Percentiles rank a stretch among this genome's conserved stretches.
Evolutionary conservation across 108 stramenopile genomes (phyloP).

Genomic region (Skeletonema grethae): DNA sequence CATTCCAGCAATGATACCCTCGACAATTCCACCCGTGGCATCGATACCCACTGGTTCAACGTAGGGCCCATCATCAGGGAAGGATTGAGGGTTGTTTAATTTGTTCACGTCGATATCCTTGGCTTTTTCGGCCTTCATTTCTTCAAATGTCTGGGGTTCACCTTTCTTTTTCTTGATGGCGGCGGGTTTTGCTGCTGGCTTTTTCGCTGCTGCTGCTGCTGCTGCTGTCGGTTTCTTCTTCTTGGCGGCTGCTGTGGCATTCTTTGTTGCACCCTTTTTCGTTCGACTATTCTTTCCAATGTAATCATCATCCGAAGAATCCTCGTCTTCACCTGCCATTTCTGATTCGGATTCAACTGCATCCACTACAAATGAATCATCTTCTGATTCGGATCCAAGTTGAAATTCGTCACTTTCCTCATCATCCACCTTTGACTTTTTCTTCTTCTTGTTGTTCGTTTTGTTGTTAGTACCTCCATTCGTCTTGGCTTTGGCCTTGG

Average conservation of each 20-base stretch:
- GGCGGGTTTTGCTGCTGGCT: background rate
- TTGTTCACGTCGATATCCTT: slow-evolving; percentile 14
- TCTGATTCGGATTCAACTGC: slow-evolving; percentile 17
- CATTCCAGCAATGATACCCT: slow-evolving; percentile 53
- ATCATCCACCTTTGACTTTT: background rate
- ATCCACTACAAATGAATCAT: slow-evolving; percentile 16
- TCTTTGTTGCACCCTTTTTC: slow-evolving; percentile 4
- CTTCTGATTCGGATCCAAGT: slow-evolving; percentile 17
- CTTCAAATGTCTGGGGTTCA: background rate
- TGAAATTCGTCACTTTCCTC: slow-evolving; percentile 19
- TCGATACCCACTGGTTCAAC: slow-evolving; percentile 71
- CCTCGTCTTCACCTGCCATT: background rate
- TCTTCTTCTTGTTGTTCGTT: slow-evolving; percentile 7
- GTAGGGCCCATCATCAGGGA: slow-evolving; percentile 33
- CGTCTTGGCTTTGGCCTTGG: background rate
- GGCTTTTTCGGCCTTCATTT: background rate
- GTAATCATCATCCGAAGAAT: background rate
- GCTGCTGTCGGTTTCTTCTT: background rate
- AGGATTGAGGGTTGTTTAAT: slow-evolving; percentile 20
- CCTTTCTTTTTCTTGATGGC: slow-evolving; percentile 8
- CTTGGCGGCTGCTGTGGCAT: slow-evolving; percentile 1
- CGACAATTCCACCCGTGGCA: slow-evolving; percentile 68
- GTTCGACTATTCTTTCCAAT: slow-evolving; percentile 14
- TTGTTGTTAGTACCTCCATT: background rate
- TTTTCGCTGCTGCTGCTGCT: background rate